These are phyloP conservation scores for Suhomyces sp. DNA, from an alignment of 805 yeast species.

Conservation along the genomic window DNA sequence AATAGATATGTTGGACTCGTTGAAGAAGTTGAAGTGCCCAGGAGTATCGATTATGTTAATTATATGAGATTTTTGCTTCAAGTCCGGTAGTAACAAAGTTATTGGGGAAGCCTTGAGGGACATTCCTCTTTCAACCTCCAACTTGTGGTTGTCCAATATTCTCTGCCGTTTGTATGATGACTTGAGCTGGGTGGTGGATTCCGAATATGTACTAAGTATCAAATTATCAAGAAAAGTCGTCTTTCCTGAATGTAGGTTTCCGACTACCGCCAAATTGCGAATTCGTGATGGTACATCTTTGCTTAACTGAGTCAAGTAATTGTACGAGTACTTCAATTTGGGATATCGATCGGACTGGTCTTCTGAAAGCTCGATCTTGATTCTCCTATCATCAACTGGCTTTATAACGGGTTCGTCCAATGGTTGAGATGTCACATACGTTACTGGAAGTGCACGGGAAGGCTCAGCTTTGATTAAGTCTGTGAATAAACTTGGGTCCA, in stretches of 20 bases:
- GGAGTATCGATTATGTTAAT: slow-evolving; percentile 81
- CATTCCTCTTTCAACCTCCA: slow-evolving; percentile 70
- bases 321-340: slow-evolving; percentile 54
- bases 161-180: slow-evolving; percentile 53
- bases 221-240: slow-evolving; percentile 72
- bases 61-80: slow-evolving; percentile 50
- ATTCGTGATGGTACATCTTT: slow-evolving; percentile 55
- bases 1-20: slow-evolving; percentile 62
- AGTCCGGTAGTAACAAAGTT: slow-evolving; percentile 55
- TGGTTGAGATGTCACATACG: slow-evolving; percentile 10
- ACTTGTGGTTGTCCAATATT: slow-evolving; percentile 67
- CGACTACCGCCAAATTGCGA: slow-evolving; percentile 76
- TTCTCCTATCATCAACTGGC: slow-evolving; percentile 43
- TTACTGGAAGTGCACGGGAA: neutral
- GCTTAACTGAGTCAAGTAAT: slow-evolving; percentile 54
- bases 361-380: slow-evolving; percentile 37
- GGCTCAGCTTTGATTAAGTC: neutral
- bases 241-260: slow-evolving; percentile 82
- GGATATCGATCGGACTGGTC: slow-evolving; percentile 45
- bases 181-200: neutral
- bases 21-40: slow-evolving; percentile 83
- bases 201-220: slow-evolving; percentile 48
- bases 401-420: slow-evolving; percentile 60
- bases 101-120: slow-evolving; percentile 63
- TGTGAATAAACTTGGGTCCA: neutral